phyloP scores from a whole-genome alignment of 176 grass and related monocot species.

The Musa troglodytarum region DNA sequence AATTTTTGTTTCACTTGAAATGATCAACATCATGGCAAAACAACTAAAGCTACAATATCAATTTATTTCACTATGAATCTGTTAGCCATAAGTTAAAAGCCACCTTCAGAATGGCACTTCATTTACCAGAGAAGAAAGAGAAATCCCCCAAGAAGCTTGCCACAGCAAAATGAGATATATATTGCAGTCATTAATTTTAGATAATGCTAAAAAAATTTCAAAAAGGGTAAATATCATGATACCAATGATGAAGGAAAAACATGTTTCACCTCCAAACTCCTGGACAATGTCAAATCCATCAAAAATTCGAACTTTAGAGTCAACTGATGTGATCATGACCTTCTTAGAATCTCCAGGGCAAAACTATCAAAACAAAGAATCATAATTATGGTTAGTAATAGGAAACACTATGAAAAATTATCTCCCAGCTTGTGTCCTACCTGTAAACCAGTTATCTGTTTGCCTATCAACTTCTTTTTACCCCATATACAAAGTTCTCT shows the following conservation, averaged over 20 bases:
- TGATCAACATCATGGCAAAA: no score
- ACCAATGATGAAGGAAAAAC: neutral
- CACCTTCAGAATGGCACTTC: no score
- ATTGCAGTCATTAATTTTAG: neutral
- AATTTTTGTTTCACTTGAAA: no score
- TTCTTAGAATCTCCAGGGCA: slow-evolving; percentile 1
- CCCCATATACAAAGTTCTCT: neutral
- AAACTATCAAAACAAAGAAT: neutral
- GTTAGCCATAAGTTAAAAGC: no score
- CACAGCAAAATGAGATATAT: neutral
- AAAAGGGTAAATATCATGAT: neutral
- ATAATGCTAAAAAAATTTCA: neutral
- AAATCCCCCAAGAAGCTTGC: no score
- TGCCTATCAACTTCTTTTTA: neutral
- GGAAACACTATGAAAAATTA: neutral
- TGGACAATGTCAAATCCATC: neutral
- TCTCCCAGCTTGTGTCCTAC: neutral
- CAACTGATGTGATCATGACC: neutral
- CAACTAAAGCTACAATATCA: no score
- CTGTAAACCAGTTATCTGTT: slow-evolving; percentile 13
- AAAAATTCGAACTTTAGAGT: slow-evolving; percentile 5
- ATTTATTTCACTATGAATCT: no score
- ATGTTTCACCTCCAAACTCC: slow-evolving; percentile 2
- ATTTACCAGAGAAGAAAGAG: no score
- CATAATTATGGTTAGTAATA: neutral